These are phyloP conservation scores for Symbiodinium pilosum DNA, from an alignment of 73 alveolate species.

Conservation along the genomic window DNA sequence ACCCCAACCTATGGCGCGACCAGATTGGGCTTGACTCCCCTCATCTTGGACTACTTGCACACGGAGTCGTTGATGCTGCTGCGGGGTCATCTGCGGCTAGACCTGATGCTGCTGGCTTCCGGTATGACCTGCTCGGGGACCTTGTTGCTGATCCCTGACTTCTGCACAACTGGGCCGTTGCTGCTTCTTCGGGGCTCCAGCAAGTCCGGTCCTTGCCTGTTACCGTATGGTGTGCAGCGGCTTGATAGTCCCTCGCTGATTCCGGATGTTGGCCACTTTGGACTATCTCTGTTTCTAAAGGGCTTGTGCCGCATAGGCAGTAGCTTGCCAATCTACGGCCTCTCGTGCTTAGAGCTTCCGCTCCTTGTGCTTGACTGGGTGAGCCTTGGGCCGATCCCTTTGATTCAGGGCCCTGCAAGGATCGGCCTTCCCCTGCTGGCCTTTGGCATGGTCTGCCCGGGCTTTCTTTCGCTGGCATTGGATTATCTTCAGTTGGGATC, in stretches of 20 bases:
- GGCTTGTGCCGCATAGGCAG: background rate
- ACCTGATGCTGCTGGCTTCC: background rate
- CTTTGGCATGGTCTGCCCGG: background rate
- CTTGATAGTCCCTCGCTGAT: background rate
- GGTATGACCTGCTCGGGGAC: conserved; percentile 42
- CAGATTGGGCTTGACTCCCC: background rate
- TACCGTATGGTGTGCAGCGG: conserved; percentile 39
- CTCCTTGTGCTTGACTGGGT: background rate
- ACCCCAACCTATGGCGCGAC: conserved; percentile 37
- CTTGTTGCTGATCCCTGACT: background rate
- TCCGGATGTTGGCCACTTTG: background rate
- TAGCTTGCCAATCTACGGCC: background rate
- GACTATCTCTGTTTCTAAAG: background rate
- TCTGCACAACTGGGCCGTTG: background rate
- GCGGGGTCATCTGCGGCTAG: background rate
- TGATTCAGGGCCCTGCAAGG: background rate
- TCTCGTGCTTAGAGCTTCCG: conserved; percentile 4
- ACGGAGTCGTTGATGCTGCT: background rate
- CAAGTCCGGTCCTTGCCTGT: background rate
- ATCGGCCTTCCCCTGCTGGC: background rate
- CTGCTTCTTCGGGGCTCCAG: conserved; percentile 27
- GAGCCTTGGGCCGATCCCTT: background rate
- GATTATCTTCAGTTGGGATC: background rate
- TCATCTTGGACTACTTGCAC: conserved; percentile 26
- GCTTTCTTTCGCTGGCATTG: background rate